Base-by-base conservation (phyloP, 768 basidiomycete genomes). In the Leccinellum luteum region DNA sequence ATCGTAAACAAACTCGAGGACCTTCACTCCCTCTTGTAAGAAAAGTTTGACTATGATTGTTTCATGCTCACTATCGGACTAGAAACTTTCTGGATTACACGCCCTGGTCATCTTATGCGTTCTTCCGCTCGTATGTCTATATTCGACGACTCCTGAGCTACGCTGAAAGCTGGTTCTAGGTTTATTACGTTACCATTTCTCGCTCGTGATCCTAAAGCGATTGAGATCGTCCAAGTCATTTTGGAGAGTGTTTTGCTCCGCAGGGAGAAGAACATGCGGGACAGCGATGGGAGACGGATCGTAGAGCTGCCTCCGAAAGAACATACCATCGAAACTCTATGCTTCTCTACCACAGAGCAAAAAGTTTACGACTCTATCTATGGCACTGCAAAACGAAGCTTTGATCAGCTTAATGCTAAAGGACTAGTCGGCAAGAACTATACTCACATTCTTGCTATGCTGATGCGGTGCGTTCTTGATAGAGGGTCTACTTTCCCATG, bases 1-100 rank as follows among this genome's bases (percentile, higher is more conserved):
- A 98, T 98, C 58, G 92, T 97, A 55, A 98, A 98, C 69, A 86
- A 87, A 60, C 78, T 96, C 6, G 92, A 95, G 64, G 96, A 98
- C 66, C 78, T 98, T 15, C 94, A 89, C 66, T 95, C 94, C 1
- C 78, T 98, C 2, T 72, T 98, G 90, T 91, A 55, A 66, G 85
- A 69, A n/a, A 43, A 21, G 2, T 7, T 2, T 2, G 9, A 51
- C 47, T 2, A 70, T 91, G 83, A 85, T 50, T 55, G 21, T 25
- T 52, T 54, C 31, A 35, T 52, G 30, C 58, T 59, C 23, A 66
- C 38, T 4, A 48, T n/a, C 30, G 13, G 56, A 14, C 25, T 59
- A 92, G 90, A 30, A 89, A 86, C 74, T 92, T 91, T 72, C 76
- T 92, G 28, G 79, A 82, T 54, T 91, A 87, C 71, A 81, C 81